phyloP scores from a whole-genome alignment of 164 flowering plant genomes.

The Sedum album region DNA sequence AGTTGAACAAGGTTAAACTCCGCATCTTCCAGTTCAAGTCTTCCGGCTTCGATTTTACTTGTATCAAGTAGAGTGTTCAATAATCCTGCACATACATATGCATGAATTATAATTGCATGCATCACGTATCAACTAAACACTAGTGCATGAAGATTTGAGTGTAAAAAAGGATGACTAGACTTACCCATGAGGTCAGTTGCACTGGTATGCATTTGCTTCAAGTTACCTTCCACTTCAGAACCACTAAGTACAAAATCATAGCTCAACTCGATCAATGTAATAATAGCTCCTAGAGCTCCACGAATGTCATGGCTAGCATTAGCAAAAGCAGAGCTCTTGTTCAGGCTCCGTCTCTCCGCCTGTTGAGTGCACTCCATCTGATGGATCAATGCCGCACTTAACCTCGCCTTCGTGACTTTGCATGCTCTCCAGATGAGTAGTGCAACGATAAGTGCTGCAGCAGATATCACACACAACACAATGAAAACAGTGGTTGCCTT shows the following conservation, averaged over 20 bases:
- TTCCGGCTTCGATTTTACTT: constrained; percentile 84
- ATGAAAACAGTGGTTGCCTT: neutral
- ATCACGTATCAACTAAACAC: neutral
- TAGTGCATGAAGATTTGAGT: neutral
- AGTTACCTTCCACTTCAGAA: constrained; percentile 31
- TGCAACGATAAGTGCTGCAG: neutral
- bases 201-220: constrained; percentile 38
- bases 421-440: neutral
- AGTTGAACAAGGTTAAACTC: constrained; percentile 54
- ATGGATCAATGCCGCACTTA: constrained; percentile 35
- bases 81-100: constrained; percentile 31
- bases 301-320: constrained; percentile 84
- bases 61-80: constrained; percentile 75
- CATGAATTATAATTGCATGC: neutral
- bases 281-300: constrained; percentile 47
- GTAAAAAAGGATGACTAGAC: neutral
- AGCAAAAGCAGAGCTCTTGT: constrained; percentile 61
- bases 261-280: constrained; percentile 41
- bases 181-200: constrained; percentile 53
- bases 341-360: constrained; percentile 80
- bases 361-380: constrained; percentile 76
- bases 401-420: neutral
- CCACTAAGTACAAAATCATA: constrained; percentile 19
- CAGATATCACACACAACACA: neutral
- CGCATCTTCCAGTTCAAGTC: constrained; percentile 61